phyloP scores from a whole-genome alignment of 305 asterid genomes.

The Fraxinus latifolia region DNA sequence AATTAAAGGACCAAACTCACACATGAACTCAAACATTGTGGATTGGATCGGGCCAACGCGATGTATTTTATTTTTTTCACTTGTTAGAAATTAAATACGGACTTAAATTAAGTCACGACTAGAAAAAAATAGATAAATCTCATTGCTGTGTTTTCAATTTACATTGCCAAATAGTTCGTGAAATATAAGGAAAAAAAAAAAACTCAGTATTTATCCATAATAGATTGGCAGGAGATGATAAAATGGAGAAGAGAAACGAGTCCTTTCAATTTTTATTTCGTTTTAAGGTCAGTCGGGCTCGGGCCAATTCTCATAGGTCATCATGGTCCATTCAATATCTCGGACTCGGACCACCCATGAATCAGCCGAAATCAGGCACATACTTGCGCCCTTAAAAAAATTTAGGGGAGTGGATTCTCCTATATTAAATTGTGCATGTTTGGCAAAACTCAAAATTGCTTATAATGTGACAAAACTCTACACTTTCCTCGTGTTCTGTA shows the following conservation, averaged over 20 bases:
- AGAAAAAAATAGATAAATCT: too few species aligned
- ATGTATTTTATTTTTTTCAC: background rate
- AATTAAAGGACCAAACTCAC: background rate
- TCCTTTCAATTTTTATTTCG: too few species aligned
- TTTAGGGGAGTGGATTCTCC: background rate
- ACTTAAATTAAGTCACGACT: background rate
- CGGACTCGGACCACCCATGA: too few species aligned
- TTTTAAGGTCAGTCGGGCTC: too few species aligned
- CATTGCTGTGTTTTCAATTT: background rate
- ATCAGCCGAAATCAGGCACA: too few species aligned
- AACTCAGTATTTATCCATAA: background rate
- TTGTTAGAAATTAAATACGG: too few species aligned
- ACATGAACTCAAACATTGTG: background rate
- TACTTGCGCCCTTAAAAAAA: too few species aligned
- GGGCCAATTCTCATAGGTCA: too few species aligned
- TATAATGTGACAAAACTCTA: background rate
- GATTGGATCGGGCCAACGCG: background rate
- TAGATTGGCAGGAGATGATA: too few species aligned
- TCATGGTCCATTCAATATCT: too few species aligned
- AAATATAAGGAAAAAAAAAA: too few species aligned
- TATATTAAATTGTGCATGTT: background rate
- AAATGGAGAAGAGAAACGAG: too few species aligned
- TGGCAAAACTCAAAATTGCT: background rate
- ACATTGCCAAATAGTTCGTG: background rate
- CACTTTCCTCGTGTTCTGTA: background rate